These are phyloP conservation scores for Heracleum sosnowskyi DNA, from an alignment of 129 eudicot species.

Conservation along the genomic window DNA sequence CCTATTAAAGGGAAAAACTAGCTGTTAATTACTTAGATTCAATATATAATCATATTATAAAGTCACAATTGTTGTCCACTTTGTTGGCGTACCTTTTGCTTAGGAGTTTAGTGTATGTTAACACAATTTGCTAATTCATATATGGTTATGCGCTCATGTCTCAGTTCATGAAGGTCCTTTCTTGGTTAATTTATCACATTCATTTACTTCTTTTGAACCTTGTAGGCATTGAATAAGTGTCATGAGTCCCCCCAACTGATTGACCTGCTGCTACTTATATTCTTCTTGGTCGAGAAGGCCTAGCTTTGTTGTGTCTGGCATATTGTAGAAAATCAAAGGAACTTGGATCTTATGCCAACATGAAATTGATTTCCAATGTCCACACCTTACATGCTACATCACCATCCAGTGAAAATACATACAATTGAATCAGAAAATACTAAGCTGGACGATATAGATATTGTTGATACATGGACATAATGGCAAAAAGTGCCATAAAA, in stretches of 20 bases:
- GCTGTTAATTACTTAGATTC: too few species aligned
- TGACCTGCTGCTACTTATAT: constrained; percentile 97
- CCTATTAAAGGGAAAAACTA: too few species aligned
- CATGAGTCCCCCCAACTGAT: constrained; percentile 89
- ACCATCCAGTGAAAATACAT: constrained; percentile 78
- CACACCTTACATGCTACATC: constrained; percentile 80
- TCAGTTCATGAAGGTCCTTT: not conserved
- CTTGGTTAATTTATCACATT: not conserved
- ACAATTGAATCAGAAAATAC: constrained; percentile 49
- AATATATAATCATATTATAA: too few species aligned
- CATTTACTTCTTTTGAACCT: not conserved
- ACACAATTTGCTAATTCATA: too few species aligned
- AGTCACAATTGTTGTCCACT: too few species aligned
- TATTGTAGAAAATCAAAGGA: constrained; percentile 42
- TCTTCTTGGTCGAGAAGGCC: too few species aligned
- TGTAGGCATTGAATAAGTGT: constrained; percentile 78
- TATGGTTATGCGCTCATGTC: too few species aligned
- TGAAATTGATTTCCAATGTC: constrained; percentile 71
- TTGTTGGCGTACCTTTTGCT: too few species aligned
- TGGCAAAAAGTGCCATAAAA: too few species aligned
- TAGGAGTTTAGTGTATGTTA: too few species aligned
- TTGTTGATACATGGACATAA: too few species aligned
- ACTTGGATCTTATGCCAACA: constrained; percentile 35
- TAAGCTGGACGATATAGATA: too few species aligned
- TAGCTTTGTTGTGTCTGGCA: constrained; percentile 44